Conservation (phyloP, 2,329 filamentous ascomycete species). For the Aureobasidium sp. region DNA sequence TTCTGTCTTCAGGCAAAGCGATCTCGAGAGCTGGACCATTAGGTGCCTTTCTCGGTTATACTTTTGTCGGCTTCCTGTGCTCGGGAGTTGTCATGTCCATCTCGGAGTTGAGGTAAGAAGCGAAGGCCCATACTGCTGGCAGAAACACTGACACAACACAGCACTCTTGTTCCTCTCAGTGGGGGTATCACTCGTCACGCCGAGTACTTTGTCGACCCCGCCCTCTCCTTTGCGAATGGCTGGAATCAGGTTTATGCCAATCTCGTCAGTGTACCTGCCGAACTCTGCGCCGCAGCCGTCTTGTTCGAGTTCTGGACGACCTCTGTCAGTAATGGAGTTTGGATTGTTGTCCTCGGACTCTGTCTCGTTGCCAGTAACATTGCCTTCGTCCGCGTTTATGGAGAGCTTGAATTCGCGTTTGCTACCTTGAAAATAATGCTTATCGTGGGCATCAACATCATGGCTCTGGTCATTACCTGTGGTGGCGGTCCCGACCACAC, state of each 20-base stretch:
- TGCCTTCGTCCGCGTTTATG: conserved; percentile 50
- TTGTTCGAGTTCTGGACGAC: conserved; percentile 21
- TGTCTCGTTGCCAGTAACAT: conserved; percentile 53
- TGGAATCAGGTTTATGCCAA: conserved; percentile 75
- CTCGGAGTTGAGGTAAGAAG: conserved; percentile 52
- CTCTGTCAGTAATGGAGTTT: conserved; percentile 48
- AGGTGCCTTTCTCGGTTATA: conserved; percentile 6
- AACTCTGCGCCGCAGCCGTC: conserved; percentile 16
- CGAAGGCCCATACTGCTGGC: conserved; percentile 17
- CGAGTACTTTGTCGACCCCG: conserved; percentile 65
- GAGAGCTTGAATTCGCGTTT: conserved; percentile 20
- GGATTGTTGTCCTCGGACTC: conserved; percentile 29
- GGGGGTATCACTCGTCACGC: conserved; percentile 74
- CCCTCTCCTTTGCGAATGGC: conserved; percentile 69
- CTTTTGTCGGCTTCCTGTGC: background rate
- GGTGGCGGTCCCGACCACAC: conserved; percentile 16
- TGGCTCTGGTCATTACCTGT: conserved; percentile 19
- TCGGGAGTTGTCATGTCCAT: conserved; percentile 48
- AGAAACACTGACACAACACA: background rate
- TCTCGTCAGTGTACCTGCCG: conserved; percentile 21
- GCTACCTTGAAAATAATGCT: conserved; percentile 20
- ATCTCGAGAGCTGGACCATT: conserved; percentile 1
- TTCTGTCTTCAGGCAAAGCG: background rate
- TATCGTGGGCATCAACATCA: conserved; percentile 21
- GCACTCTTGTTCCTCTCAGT: conserved; percentile 67